Evolutionary conservation across 2,329 filamentous ascomycete species (phyloP), one percentile per base, ranked within the genome.

Genomic region (Aulographum hederae): DNA sequence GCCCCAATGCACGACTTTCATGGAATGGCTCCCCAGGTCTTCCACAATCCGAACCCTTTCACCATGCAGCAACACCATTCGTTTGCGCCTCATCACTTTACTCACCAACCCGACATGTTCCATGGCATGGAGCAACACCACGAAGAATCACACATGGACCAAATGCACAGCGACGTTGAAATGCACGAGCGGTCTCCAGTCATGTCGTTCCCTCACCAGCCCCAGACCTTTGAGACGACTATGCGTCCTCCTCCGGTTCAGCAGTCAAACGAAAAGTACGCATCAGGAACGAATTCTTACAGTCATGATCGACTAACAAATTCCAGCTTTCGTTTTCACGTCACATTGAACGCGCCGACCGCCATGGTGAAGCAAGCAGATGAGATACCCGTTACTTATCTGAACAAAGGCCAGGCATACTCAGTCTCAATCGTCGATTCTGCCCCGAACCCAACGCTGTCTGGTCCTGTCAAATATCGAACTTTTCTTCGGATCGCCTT

Each of bases 371-470:
- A 79, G 51, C 74, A 84, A 38, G 57, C 73, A 1, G 78, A 91
- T 37, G 86, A 95, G 51, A 91, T 95, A 16, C 89, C 89, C 0
- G 72, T 95, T n/a, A 94, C 86, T 0, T 98, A 98, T 49, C 67
- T 98, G 13, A 98, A 98, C 59, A 95, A 95, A 54, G 85, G 86
- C 16, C 86, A 95, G 50, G 81, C 84, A 12, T 98, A 98, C 51
- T 79, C 80, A 0, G 61, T 98, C 13, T 78, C 79, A 2, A 68
- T 98, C 18, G 62, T 78, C 29, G 89, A 98, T 47, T 89, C 78
- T 0, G 61, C 64, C 4, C 69, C 77, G 2, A 60, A 65, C 2
- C 55, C 74, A 4, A 64, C 69, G 2, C 57, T 67, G 20, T 51
- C 60, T 0, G 66, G 66, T 4, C 73, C 72, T 6, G 61, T 75